Base-by-base conservation (phyloP, 169 alveolate genomes). In the Perkinsus marinus region DNA sequence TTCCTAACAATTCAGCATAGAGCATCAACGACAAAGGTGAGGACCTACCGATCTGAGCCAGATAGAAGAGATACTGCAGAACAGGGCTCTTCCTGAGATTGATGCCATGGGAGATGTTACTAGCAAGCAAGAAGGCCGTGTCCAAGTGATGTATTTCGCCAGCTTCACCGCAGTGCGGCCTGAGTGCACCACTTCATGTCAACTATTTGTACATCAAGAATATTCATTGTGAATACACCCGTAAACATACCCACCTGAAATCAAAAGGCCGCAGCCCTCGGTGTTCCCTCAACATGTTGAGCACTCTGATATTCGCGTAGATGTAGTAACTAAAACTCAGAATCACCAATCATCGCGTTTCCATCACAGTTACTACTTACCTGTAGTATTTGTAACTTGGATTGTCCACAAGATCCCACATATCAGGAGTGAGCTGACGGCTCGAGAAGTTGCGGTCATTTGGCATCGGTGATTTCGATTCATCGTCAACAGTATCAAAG, bases 141-240 rank as follows among this genome's bases (percentile, higher is more conserved):
- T 97, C 98, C 90, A 97, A 92, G 69, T 97, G 98, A 79, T 96
- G 95, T 2, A 96, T 93, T 91, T 95, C 95, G 9, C 98, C 99
- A 36, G 98, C 97, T 92, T 97, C 98, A 38, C 99, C 99, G 93
- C 98, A 96, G 95, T 97, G 99, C 39, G 98, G 99, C 91, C 99
- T 95, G 93, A 92, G 94, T 41, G 92, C 39, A 92, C 91, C 91
- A 39, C 2, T 47, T 13, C 43, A 46, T 6, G 34, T 30, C 68
- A 68, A 68, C 47, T n/a, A n/a, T n/a, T n/a, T n/a, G n/a, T n/a
- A n/a, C n/a, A n/a, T n/a, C n/a, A n/a, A 17, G 16, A 6, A 38
- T 39, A 89, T 34, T 90, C 38, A 37, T 2, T 16, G 79, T 30
- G 34, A 6, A 10, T 57, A 0, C 79, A 57, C 30, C 79, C 5